Base-by-base conservation (phyloP, 805 yeast species). In the Schwanniomyces yamadae region DNA sequence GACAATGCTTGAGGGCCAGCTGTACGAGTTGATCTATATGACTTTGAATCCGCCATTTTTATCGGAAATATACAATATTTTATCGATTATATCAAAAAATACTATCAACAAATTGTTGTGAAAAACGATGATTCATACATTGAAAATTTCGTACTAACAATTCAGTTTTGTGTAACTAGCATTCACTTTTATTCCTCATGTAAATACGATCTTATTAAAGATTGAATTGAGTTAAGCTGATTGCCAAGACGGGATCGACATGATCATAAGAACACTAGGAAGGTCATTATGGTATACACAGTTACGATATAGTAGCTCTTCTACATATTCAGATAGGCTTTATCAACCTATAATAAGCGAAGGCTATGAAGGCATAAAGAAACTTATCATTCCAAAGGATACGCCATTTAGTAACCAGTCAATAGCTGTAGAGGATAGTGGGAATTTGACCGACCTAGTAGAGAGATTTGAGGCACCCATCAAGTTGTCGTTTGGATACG, bases 401-500 rank as follows among this genome's bases (percentile, higher is more conserved):
- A 80, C 73, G 52, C 85, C 81, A 4, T 47, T 46, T 2, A 55
- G 60, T 6, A 83, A 82, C 55, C 89, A 83, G 49, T 61, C 72
- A 18, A 59, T 80, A 8, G 50, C 65, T 1, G 64, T 77, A 4
- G 40, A 37, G 11, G 53, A 61, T 43, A 67, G 75, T 23, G 57
- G 55, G 7, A 66, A 72, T 6, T 61, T 87, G 19, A 55, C 69
- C 12, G 55, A 68, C 2, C 70, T 84, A 2, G 49, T 82, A 24
- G 59, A 75, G 59, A 63, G 69, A 30, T 86, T 86, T 58, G 65
- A 77, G 27, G 83, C 91, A 1, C 90, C 93, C 1, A 75, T 88
- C 10, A 66, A 78, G 36, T 84, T 77, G 49, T 82, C 96, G 1
- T 85, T 91, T 61, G 99, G 97, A 0, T 91, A 91, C 59, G 99